Conservation (phyloP, 2,329 filamentous ascomycete genomes). For the Lomentospora prolificans region DNA sequence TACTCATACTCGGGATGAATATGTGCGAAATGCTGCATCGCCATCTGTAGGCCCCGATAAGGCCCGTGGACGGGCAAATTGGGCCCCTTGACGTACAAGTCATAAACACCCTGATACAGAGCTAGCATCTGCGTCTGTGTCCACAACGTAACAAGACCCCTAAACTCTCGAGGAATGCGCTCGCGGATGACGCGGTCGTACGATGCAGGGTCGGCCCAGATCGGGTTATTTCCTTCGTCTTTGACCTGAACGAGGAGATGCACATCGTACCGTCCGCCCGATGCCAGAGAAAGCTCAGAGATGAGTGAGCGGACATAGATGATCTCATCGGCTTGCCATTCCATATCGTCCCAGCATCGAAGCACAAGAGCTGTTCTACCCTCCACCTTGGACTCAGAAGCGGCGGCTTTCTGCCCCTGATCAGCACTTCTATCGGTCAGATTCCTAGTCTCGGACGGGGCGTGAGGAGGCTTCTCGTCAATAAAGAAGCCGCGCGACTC, state of each 20-base stretch:
- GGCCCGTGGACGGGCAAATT: constrained; percentile 79
- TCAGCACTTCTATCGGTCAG: not conserved
- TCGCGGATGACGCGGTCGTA: constrained; percentile 60
- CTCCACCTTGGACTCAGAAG: constrained; percentile 16
- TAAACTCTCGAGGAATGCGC: constrained; percentile 73
- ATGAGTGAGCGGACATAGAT: constrained; percentile 78
- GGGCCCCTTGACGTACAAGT: constrained; percentile 56
- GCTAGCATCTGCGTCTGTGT: constrained; percentile 87
- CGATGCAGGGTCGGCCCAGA: constrained; percentile 65
- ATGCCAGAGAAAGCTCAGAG: constrained; percentile 68
- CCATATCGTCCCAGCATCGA: constrained; percentile 70
- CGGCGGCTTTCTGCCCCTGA: not conserved
- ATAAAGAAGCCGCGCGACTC: constrained; percentile 43
- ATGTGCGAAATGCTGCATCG: constrained; percentile 86
- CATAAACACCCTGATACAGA: constrained; percentile 79
- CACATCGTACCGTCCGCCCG: constrained; percentile 78
- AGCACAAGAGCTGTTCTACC: constrained; percentile 70
- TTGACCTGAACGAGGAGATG: constrained; percentile 80
- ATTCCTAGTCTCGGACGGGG: not conserved
- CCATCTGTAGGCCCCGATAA: constrained; percentile 88
- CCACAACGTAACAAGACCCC: constrained; percentile 82
- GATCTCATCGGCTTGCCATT: constrained; percentile 71
- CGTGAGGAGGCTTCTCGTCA: constrained; percentile 19
- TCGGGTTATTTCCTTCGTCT: constrained; percentile 60
- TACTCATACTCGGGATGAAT: constrained; percentile 82